Evolutionary conservation across 1,139 yeast species (phyloP).

Genomic region (Waltiozyma sp.): DNA sequence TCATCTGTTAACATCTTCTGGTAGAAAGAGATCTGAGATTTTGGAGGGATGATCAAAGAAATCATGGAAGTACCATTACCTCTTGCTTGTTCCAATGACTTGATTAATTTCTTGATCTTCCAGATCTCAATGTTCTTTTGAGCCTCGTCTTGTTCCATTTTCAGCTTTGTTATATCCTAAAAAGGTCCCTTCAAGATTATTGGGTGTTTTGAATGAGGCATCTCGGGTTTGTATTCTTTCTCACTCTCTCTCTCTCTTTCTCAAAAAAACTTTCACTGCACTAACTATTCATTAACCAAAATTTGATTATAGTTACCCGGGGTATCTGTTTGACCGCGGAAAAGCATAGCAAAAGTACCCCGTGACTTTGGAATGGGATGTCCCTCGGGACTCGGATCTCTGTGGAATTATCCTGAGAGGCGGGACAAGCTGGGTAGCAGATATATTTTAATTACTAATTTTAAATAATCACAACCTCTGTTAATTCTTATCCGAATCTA

Average conservation of each 20-base stretch:
- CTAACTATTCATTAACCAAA: too few species aligned
- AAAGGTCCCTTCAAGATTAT: neutral
- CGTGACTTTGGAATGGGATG: too few species aligned
- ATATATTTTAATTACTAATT: too few species aligned
- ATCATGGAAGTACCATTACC: conserved; percentile 99
- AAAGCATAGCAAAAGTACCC: too few species aligned
- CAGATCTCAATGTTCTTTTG: conserved; percentile 97
- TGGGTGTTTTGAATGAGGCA: neutral
- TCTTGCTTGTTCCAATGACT: conserved; percentile 78
- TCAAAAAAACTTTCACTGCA: neutral
- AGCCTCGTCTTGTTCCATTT: conserved; percentile 47
- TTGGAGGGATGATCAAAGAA: conserved; percentile 90
- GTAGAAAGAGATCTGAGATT: conserved; percentile 78
- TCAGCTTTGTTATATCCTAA: neutral
- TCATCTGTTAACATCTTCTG: conserved; percentile 95
- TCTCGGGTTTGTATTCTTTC: neutral
- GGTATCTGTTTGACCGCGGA: too few species aligned
- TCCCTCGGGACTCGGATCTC: too few species aligned
- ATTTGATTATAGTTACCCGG: too few species aligned
- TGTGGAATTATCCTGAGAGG: too few species aligned
- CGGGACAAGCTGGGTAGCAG: too few species aligned
- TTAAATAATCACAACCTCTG: too few species aligned
- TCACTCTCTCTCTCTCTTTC: neutral
- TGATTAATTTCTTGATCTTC: conserved; percentile 92
- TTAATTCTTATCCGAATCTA: neutral